Conservation (phyloP, 805 yeast species). For the Kodamaea nitidulidarum region DNA sequence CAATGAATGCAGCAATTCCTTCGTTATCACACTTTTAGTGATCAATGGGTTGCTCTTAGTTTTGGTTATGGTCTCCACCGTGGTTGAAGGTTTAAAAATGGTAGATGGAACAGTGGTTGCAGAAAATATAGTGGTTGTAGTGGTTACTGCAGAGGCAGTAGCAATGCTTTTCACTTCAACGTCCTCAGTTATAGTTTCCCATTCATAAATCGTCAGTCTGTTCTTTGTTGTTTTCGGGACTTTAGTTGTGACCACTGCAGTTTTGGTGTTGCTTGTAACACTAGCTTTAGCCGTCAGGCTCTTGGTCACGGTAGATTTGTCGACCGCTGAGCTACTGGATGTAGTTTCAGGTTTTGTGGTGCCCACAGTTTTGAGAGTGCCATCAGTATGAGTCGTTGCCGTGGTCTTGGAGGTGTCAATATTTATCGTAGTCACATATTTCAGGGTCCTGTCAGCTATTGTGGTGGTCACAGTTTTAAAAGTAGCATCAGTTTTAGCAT, state of each 20-base stretch:
- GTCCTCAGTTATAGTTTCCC: constrained; percentile 19
- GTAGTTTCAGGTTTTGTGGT: too few relatives aligned
- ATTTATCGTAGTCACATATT: too few relatives aligned
- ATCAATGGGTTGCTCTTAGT: constrained; percentile 28
- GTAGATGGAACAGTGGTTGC: constrained; percentile 25
- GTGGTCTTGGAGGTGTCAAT: too few relatives aligned
- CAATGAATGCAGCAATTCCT: constrained; percentile 21
- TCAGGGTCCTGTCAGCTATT: not conserved
- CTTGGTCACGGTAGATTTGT: too few relatives aligned
- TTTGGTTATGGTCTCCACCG: constrained; percentile 17
- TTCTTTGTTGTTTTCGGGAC: constrained; percentile 1
- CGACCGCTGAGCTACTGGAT: too few relatives aligned
- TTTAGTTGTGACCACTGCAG: constrained; percentile 1
- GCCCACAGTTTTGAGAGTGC: too few relatives aligned
- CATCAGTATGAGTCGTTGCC: too few relatives aligned
- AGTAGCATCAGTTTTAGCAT: too few relatives aligned
- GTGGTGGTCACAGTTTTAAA: not conserved
- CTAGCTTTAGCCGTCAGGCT: too few relatives aligned
- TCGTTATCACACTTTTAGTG: constrained; percentile 22
- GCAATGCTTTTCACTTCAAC: constrained; percentile 10
- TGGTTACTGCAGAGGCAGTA: constrained; percentile 22
- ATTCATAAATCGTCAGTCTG: constrained; percentile 14
- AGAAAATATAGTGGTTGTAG: constrained; percentile 25
- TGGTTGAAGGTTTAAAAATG: constrained; percentile 16
- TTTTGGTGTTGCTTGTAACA: not conserved